These are phyloP conservation scores for Symbiodinium pilosum DNA, from an alignment of 73 alveolate genomes.

Conservation along the genomic window DNA sequence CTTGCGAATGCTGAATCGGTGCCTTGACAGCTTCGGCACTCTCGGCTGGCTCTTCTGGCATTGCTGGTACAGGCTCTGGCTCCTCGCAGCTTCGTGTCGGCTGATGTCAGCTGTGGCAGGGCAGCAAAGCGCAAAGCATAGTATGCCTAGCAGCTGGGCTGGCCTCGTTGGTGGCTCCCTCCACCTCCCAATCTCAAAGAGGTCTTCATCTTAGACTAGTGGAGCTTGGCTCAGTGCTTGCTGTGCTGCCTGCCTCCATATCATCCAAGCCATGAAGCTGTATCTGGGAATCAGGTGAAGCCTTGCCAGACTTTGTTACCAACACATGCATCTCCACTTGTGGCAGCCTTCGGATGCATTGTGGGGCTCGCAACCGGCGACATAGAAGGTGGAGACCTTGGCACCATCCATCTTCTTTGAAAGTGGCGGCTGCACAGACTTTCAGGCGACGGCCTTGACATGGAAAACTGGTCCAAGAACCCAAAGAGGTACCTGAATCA, in stretches of 20 bases:
- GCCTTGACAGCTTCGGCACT: constrained; percentile 50
- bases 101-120: neutral
- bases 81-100: neutral
- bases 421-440: too few species aligned
- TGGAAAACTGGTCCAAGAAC: constrained; percentile 68
- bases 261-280: constrained; percentile 63
- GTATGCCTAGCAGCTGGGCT: too few species aligned
- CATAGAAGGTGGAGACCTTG: constrained; percentile 79
- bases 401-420: neutral
- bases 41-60: constrained; percentile 89
- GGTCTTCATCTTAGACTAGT: too few species aligned
- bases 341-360: constrained; percentile 59
- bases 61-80: constrained; percentile 63
- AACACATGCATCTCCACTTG: neutral
- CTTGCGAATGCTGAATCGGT: too few species aligned
- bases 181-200: too few species aligned
- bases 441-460: constrained; percentile 29
- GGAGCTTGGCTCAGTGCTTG: too few species aligned
- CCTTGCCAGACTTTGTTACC: constrained; percentile 27
- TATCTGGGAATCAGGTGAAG: constrained; percentile 52
- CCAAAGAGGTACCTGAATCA: constrained; percentile 47
- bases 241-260: constrained; percentile 38
- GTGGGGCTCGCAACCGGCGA: constrained; percentile 56
- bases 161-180: neutral
- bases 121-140: neutral